Evolutionary conservation across 2,329 filamentous ascomycete species (phyloP), one percentile per base, ranked within the genome.

Genomic region (Beauveria rudraprayagi): DNA sequence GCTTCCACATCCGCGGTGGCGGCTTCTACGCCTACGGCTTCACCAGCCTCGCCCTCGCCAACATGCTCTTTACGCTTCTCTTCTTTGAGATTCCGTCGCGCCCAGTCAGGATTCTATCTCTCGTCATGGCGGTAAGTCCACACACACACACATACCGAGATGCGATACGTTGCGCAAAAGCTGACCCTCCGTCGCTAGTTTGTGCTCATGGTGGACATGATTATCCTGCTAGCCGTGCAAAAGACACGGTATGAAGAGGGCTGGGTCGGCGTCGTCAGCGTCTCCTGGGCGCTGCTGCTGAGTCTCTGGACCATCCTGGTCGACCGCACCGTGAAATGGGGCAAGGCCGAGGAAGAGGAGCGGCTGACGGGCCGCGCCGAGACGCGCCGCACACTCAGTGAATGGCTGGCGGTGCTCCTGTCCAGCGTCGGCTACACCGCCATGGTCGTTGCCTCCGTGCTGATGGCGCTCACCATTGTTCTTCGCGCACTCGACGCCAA

Each of bases 341-440:
- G 93, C 61, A 97, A 97, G 75, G 81, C 80, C 1, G 91, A 97
- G 68, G 94, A 97, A 72, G 94, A 99, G 71, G 88, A 96, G 72
- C 86, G 94, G 28, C 78, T 97, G 22, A 97, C 93, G 0, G 94
- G 94, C 11, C 88, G 93, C 16, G 84, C 89, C 34, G 93, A 99
- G 76, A 91, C 89, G 11, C 84, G 92, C 26, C 86, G 92, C 30
- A 90, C 91, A 0, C 73, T 97, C 5, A 77, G 83, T 47, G 91
- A 97, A 76, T 97, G 94, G 93, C 75, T 86, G 5, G 88, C 87
- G 48, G 90, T 99, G 16, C 76, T 95, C 3, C 70, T 87, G 3
- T 88, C 91, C 28, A 92, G 89, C 1, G 75, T 92, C 52, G 80
- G 89, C 46, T 83, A 95, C 69, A 76, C 83, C 22, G 67, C 90